Evolutionary conservation across 2,329 filamentous ascomycete species (phyloP), one percentile per base, ranked within the genome.

Genomic region (Zasmidium cellare): DNA sequence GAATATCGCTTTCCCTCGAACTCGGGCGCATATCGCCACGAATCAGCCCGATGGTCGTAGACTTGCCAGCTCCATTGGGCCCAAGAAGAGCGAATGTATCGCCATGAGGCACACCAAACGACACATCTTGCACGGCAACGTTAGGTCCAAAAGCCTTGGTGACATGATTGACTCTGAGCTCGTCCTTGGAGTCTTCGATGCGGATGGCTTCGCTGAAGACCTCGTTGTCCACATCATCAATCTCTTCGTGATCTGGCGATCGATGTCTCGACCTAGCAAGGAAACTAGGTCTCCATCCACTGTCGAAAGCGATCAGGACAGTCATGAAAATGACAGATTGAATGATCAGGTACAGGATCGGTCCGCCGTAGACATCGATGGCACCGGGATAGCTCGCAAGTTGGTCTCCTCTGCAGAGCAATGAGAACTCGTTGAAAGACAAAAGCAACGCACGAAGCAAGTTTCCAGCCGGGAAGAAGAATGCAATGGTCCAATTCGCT

Each of bases 21-120:
- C 84, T 86, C 0, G 92, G 91, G 52, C 86, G 85, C 24, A 93
- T 82, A 68, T 97, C 92, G n/a, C 93, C 93, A 61, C 92, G 85
- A 64, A 97, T 91, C 46, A 96, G 79, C 1, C 88, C 91, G 66
- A 97, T 96, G 0, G 89, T 96, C 0, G 92, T 96, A 0, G 88
- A 91, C 69, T 97, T 97, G 57, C 92, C 92, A 1, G 92, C 93
- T 22, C 92, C 92, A 69, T 96, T 96, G 16, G 92, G 92, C 0
- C 92, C 92, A 1, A 97, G 82, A 0, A 97, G 81, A 0, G 92
- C 92, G 74, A 96, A 96, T 0, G 96, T 89, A 71, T 96, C 89
- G 51, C 90, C 88, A 50, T 84, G 85, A 16, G 84, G 83, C 28
- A 97, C 88, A 18, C 88, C 88, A 67, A 97, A 96, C 0, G 88